A percentile compares a stretch with the other conserved stretches of the same genome.
phyloP scores from a whole-genome alignment of 169 alveolate species.

The Eimeria acervulina region DNA sequence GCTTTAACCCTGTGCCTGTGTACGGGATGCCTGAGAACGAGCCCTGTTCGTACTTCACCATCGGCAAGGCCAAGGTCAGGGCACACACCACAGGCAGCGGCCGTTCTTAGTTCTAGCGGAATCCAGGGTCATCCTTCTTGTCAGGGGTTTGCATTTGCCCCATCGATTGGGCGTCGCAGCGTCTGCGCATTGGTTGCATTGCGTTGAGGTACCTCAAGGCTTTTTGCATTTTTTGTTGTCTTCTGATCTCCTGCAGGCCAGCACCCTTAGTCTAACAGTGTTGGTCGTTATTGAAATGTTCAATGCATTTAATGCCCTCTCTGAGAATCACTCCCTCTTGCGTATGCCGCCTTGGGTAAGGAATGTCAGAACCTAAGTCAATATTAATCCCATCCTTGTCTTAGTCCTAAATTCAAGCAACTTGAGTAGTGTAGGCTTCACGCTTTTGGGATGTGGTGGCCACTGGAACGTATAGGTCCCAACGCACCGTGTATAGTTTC shows the following conservation, averaged over 20 bases:
- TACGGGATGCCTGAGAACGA: slow-evolving; percentile 90
- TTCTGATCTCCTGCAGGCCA: slow-evolving; percentile 89
- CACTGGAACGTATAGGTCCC: too few relatives aligned
- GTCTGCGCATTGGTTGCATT: not conserved
- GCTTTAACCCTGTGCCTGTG: slow-evolving; percentile 89
- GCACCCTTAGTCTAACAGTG: slow-evolving; percentile 97
- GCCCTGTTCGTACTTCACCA: slow-evolving; percentile 98
- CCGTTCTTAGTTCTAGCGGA: not conserved
- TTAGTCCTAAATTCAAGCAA: not conserved
- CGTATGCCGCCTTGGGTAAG: slow-evolving; percentile 97
- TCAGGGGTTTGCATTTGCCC: not conserved
- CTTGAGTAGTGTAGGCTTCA: not conserved
- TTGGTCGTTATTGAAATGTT: slow-evolving; percentile 99
- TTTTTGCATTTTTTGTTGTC: not conserved
- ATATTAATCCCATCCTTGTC: not conserved
- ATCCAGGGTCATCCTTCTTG: not conserved
- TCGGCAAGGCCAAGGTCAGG: slow-evolving; percentile 96
- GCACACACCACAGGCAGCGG: not conserved
- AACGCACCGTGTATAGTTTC: too few relatives aligned
- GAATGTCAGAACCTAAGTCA: not conserved
- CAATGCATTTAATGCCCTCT: slow-evolving; percentile 99
- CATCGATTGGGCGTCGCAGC: not conserved
- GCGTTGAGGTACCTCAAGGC: not conserved
- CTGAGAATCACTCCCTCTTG: slow-evolving; percentile 98
- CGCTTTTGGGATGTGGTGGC: not conserved